Conservation (phyloP, 2,329 filamentous ascomycete species). For the Rhynchosporium graminicola region DNA sequence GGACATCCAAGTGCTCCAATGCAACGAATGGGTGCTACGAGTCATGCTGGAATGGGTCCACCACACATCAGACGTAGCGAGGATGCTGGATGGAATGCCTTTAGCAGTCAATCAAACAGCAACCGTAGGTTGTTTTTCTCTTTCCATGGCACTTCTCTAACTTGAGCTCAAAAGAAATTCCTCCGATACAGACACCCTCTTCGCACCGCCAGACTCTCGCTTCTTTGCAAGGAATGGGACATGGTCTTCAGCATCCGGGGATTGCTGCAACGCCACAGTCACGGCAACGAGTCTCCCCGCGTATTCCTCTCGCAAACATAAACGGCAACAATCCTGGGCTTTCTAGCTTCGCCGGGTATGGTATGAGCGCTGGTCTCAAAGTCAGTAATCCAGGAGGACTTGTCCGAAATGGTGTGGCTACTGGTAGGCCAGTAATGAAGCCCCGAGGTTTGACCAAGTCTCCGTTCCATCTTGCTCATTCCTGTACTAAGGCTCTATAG, state of each 20-base stretch:
- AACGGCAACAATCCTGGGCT: slow-evolving; percentile 26
- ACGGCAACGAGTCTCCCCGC: slow-evolving; percentile 28
- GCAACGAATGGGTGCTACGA: slow-evolving; percentile 17
- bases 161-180: slow-evolving; percentile 26
- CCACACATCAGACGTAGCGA: slow-evolving; percentile 20
- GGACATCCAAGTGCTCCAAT: slow-evolving; percentile 20
- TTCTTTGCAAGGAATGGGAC: slow-evolving; percentile 23
- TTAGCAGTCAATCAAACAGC: slow-evolving; percentile 29
- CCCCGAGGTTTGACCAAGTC: slow-evolving; percentile 33
- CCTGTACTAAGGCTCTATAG: slow-evolving; percentile 22
- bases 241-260: slow-evolving; percentile 27
- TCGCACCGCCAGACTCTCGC: slow-evolving; percentile 38
- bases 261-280: slow-evolving; percentile 28
- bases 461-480: background rate
- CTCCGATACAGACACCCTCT: slow-evolving; percentile 36
- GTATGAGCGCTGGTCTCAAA: slow-evolving; percentile 42
- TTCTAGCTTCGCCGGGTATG: slow-evolving; percentile 38
- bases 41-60: slow-evolving; percentile 12
- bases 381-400: slow-evolving; percentile 36
- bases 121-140: slow-evolving; percentile 25
- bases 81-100: slow-evolving; percentile 30
- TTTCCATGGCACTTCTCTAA: background rate
- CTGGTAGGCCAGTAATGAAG: slow-evolving; percentile 26
- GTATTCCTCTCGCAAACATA: slow-evolving; percentile 29
- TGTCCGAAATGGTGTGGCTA: slow-evolving; percentile 16